Evolutionary conservation across 257 asterid genomes (phyloP), one percentile per base, ranked within the genome.

Genomic region (Marsdenia floribunda): DNA sequence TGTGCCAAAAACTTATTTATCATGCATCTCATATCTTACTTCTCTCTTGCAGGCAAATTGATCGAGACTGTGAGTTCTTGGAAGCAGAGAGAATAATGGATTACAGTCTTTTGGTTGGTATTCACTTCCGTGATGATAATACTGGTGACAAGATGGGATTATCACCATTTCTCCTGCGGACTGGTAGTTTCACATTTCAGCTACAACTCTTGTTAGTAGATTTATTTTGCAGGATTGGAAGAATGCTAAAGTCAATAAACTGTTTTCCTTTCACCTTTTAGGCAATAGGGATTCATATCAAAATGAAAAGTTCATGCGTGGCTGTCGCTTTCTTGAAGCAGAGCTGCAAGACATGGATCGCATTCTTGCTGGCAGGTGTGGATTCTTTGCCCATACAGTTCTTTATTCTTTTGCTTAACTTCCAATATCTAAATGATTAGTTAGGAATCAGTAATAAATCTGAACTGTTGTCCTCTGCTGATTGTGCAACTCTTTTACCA

Each of bases 301-400:
- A 77, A 89, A 81, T 52, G 99, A 94, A 42, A 94, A 94, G 85
- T 90, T 88, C 78, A 94, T 89, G 97, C 97, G 97, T 11, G 97
- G 97, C 54, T 87, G 92, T 82, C 94, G 99, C 68, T 92, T 94
- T 80, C 97, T 94, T 8, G 97, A 94, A 86, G 99, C 99, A 2
- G 99, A 94, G 81, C 82, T 94, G 55, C 99, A 94, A 83, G 95
- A 92, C 76, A 90, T 83, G 97, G 97, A 94, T 77, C 90, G 96
- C 55, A 71, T 94, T 72, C 80, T 81, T 77, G 85, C 97, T 75
- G 97, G 97, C 81, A 82, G 91, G 99, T 94, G 82, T 54, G 77
- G 15, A 44, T 44, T 44, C 49, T 44, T 44, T 44, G 49, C 49
- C 49, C 57, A 74, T 29, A n/a, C n/a, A 52, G 4, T 55, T 35